phyloP scores from a whole-genome alignment of 2,329 filamentous ascomycete species.

The Aspergillus clavatus region DNA sequence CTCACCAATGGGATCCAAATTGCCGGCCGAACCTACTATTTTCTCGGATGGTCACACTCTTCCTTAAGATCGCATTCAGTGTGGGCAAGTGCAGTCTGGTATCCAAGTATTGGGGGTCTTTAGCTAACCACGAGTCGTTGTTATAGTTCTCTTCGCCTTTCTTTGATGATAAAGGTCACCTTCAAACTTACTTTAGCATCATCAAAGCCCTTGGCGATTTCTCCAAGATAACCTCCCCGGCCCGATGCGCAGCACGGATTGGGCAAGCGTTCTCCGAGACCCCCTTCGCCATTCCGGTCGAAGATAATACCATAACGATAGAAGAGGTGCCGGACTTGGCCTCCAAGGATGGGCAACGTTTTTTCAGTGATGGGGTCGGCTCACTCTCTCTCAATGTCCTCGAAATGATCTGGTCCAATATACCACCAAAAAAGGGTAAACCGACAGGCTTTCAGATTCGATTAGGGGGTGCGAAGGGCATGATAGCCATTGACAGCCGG shows the following conservation, averaged over 20 bases:
- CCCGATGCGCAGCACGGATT: slow-evolving; percentile 56
- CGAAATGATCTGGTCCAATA: slow-evolving; percentile 51
- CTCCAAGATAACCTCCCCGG: slow-evolving; percentile 47
- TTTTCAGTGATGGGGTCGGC: slow-evolving; percentile 77
- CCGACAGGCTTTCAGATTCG: slow-evolving; percentile 72
- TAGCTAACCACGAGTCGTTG: neutral
- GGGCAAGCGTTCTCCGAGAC: slow-evolving; percentile 71
- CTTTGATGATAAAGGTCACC: slow-evolving; percentile 24
- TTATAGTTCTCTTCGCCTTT: slow-evolving; percentile 45
- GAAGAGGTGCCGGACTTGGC: slow-evolving; percentile 22
- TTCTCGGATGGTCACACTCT: slow-evolving; percentile 75
- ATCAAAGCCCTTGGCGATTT: slow-evolving; percentile 49
- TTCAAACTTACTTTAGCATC: slow-evolving; percentile 35
- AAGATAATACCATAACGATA: slow-evolving; percentile 14
- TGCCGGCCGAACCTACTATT: slow-evolving; percentile 58
- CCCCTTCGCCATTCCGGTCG: slow-evolving; percentile 54
- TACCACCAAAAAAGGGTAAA: slow-evolving; percentile 45
- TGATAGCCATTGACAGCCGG: slow-evolving; percentile 64
- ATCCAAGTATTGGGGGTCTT: neutral
- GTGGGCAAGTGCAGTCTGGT: slow-evolving; percentile 45
- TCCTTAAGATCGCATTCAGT: slow-evolving; percentile 66
- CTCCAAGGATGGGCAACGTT: slow-evolving; percentile 41
- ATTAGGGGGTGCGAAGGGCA: slow-evolving; percentile 69
- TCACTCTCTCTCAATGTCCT: slow-evolving; percentile 61
- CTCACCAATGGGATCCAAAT: slow-evolving; percentile 58